Conservation (phyloP, 2,329 filamentous ascomycete genomes). For the Pseudofabraea citricarpa region DNA sequence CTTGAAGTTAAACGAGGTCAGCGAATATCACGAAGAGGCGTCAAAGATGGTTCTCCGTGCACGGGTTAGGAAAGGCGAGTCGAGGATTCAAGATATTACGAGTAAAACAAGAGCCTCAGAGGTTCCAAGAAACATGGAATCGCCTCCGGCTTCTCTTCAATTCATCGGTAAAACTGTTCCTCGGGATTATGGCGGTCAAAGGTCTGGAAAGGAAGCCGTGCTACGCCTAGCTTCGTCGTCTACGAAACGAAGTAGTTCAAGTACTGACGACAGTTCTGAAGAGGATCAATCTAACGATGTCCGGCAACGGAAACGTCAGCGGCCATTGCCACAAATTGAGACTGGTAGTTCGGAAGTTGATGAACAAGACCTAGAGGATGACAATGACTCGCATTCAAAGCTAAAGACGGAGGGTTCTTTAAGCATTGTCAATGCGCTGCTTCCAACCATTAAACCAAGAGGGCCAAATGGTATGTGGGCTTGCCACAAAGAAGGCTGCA, state of each 20-base stretch:
- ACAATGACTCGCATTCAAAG: conserved; percentile 7
- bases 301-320: neutral
- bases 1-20: neutral
- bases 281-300: neutral
- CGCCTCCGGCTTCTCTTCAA: neutral
- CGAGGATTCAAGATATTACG: neutral
- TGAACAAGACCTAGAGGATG: neutral
- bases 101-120: neutral
- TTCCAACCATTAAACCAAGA: conserved; percentile 43
- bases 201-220: neutral
- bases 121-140: neutral
- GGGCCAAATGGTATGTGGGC: conserved; percentile 61
- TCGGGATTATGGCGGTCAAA: neutral
- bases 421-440: conserved; percentile 27
- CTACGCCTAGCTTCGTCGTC: conserved; percentile 3
- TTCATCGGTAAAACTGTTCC: neutral
- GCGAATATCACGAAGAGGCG: neutral
- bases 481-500: conserved; percentile 60
- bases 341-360: neutral
- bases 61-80: neutral
- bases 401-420: conserved; percentile 6
- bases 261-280: neutral
- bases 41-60: neutral
- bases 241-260: neutral
- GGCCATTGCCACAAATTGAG: neutral